Evolutionary conservation across 2,329 filamentous ascomycete species (phyloP), one percentile per base, ranked within the genome.

Genomic region (Alternaria burnsii): DNA sequence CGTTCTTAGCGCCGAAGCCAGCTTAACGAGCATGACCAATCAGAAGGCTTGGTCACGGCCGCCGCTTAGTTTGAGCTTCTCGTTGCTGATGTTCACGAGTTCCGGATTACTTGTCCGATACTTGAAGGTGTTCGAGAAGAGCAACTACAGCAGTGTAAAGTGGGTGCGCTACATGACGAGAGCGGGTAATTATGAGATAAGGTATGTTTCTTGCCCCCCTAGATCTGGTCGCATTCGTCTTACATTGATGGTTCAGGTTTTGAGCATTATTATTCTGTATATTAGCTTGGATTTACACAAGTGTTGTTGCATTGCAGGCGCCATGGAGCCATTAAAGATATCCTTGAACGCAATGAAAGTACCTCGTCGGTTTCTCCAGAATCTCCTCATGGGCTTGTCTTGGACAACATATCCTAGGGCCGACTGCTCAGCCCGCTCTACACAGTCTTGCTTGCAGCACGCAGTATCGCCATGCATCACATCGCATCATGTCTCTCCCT

Each of bases 121-220:
- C 79, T 82, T 99, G 59, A 99, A 99, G 82, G 95, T 99, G 2
- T 99, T 99, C 82, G 95, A 99, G 83, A 99, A 99, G 88, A 95
- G 88, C 80, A 98, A 98, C 80, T 99, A 99, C 79, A 96, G 92
- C 65, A 97, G 93, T 76, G 95, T 99, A 50, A 99, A 99, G 81
- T 99, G 95, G 95, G 95, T 99, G 71, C 85, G 95, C 71, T 99
- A 99, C 80, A 98, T 99, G 95, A 99, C 95, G 18, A 89, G 94
- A 68, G 95, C 94, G 16, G 95, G 95, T 28, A 97, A 93, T 79
- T 99, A 99, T 80, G 95, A 99, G 82, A 97, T 99, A 77, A 86
- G 93, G 90, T 96, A 69, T 32, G 72, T 65, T 22, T 22, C 32
- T 22, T 24, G 10, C 11, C 20, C 20, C 24, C 18, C 16, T n/a